These are phyloP conservation scores for Harringtonia aguacate DNA, from an alignment of 2,329 filamentous ascomycete species.

Conservation along the genomic window DNA sequence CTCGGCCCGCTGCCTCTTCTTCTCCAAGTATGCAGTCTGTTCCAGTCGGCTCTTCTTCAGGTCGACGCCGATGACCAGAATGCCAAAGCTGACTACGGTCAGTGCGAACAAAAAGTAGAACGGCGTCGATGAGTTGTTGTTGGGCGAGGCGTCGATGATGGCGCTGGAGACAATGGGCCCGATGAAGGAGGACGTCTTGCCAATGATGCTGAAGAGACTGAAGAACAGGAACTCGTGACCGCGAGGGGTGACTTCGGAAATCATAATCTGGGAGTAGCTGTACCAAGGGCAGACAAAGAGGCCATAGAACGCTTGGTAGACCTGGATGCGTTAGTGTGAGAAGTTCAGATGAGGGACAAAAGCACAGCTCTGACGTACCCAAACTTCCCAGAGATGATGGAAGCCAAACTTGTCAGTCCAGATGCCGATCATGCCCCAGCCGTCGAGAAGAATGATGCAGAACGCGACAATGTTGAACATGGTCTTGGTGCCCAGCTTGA, in stretches of 20 bases:
- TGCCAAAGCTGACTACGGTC: neutral
- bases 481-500: conserved; percentile 13
- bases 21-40: neutral
- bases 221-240: conserved; percentile 15
- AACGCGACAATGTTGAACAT: conserved; percentile 13
- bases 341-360: too few species aligned
- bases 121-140: neutral
- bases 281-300: conserved; percentile 1
- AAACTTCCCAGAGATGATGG: conserved; percentile 12
- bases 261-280: conserved; percentile 12
- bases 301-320: conserved; percentile 5
- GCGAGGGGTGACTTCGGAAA: conserved; percentile 14
- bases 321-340: conserved; percentile 1
- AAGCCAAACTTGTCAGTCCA: conserved; percentile 12
- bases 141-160: conserved; percentile 10
- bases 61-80: conserved; percentile 1
- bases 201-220: conserved; percentile 13
- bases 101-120: conserved; percentile 2
- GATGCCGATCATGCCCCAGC: conserved; percentile 13
- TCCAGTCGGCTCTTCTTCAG: conserved; percentile 1
- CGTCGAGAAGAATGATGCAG: conserved; percentile 11
- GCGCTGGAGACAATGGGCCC: conserved; percentile 15
- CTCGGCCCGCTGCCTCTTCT: too few species aligned
- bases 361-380: too few species aligned
- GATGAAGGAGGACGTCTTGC: conserved; percentile 16